Evolutionary conservation across 108 stramenopile genomes (phyloP), one percentile per base, ranked within the genome.

Genomic region (Pseudonitzschia pungens): DNA sequence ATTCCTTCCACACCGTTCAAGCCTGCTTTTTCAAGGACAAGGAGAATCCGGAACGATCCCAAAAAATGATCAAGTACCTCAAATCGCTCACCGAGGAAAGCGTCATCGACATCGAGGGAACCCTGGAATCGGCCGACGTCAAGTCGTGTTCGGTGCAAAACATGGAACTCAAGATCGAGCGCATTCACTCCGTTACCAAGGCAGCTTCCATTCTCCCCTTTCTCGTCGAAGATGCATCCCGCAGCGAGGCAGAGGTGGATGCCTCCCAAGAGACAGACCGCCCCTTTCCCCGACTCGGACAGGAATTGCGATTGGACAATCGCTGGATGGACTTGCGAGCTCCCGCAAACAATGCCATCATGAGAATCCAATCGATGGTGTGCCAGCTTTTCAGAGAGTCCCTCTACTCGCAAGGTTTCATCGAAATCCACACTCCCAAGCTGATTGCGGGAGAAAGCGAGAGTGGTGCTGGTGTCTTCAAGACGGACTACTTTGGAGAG

Each of bases 351-450:
- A 97, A 96, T 77, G 96, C 96, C 27, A 97, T 97, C 70, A 92
- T 98, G 89, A 70, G 95, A 22, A 71, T 98, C 60, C 95, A 95
- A 68, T 90, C 90, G 10, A 95, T 91, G 40, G 85, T 97, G 40
- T 96, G 97, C 71, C 95, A 92, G 80, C 80, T 96, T 20, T 96
- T 91, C 76, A 88, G 98, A 20, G 96, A 97, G 71, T 86, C 93
- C 1, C 75, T 98, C n/a, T 97, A 96, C 63, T 75, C 87, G 10
- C 87, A 96, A 77, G 91, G 87, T 0, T 98, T 98, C 77, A 73
- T 87, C 40, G 98, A 98, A 82, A 98, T 98, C 26, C 96, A 96
- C 65, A 95, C 96, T 4, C 98, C 98, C 50, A 98, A 98, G 79
- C 71, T 98, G 40, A 95, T 98, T 73, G 92, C 92, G 3, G 98